These are phyloP conservation scores for Takashimella tepidaria DNA, from an alignment of 1,284 basidiomycete genomes.

Conservation along the genomic window DNA sequence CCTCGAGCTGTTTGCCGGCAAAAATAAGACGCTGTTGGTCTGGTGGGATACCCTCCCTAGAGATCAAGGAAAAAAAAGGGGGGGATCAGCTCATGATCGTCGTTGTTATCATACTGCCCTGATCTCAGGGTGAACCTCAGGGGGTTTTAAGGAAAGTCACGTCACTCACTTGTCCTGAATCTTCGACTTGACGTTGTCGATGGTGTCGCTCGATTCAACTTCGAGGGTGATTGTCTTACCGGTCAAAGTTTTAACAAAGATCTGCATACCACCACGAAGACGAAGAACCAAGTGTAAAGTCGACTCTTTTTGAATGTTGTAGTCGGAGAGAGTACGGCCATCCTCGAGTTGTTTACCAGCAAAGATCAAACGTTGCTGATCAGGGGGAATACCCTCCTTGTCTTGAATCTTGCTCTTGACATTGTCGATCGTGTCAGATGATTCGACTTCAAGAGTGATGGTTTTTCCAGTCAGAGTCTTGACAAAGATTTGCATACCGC, in stretches of 20 bases:
- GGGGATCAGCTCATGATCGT: too few relatives aligned
- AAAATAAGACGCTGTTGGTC: constrained; percentile 89
- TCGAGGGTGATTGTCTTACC: constrained; percentile 58
- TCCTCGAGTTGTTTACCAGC: constrained; percentile 52
- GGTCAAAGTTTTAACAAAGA: constrained; percentile 53
- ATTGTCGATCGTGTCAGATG: constrained; percentile 87
- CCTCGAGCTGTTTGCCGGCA: constrained; percentile 83
- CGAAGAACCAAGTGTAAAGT: constrained; percentile 50
- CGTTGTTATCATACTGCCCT: too few relatives aligned
- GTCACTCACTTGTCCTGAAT: constrained; percentile 58
- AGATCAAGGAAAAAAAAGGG: too few relatives aligned
- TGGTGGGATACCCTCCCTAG: constrained; percentile 53
- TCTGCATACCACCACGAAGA: constrained; percentile 46
- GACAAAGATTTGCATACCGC: constrained; percentile 64
- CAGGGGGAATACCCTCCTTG: constrained; percentile 69
- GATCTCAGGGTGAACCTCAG: too few relatives aligned
- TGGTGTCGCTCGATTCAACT: constrained; percentile 58
- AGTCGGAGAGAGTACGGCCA: constrained; percentile 84
- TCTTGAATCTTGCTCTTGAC: constrained; percentile 69
- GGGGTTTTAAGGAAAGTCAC: too few relatives aligned
- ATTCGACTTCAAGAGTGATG: constrained; percentile 76
- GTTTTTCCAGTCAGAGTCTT: constrained; percentile 79
- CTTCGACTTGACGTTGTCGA: constrained; percentile 59
- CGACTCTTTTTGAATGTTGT: constrained; percentile 41
- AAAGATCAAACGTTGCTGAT: constrained; percentile 59